Evolutionary conservation across 306 rosid species (phyloP).

Genomic region (Trifolium dubium): DNA sequence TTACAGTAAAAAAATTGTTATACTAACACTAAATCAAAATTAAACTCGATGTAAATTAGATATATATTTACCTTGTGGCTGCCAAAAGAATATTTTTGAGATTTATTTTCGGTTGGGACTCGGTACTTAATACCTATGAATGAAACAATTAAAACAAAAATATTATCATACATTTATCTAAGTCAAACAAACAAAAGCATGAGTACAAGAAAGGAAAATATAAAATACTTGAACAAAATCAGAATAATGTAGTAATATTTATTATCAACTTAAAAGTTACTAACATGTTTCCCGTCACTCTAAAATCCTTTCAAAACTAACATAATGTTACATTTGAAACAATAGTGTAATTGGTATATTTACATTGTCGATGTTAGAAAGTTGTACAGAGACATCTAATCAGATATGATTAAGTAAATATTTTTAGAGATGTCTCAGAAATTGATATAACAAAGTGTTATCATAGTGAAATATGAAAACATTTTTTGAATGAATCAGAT

Average conservation of each 20-base stretch:
- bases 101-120: slow-evolving; percentile 55
- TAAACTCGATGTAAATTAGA: neutral
- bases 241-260: no score
- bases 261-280: neutral
- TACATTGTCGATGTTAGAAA: no score
- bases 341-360: no score
- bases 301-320: neutral
- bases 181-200: neutral
- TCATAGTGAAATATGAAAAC: no score
- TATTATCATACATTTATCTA: neutral
- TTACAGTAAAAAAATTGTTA: neutral
- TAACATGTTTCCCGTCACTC: neutral
- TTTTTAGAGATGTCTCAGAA: no score
- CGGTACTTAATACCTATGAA: slow-evolving; percentile 59
- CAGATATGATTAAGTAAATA: no score
- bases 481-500: no score
- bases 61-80: slow-evolving; percentile 70
- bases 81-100: slow-evolving; percentile 59
- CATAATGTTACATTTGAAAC: no score
- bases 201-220: neutral
- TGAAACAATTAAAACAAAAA: neutral
- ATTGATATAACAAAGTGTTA: no score
- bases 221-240: neutral
- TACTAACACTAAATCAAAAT: neutral
- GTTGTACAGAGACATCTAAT: no score